phyloP scores from a whole-genome alignment of 352 stramenopile genomes.

The Blastocystis sp. region DNA sequence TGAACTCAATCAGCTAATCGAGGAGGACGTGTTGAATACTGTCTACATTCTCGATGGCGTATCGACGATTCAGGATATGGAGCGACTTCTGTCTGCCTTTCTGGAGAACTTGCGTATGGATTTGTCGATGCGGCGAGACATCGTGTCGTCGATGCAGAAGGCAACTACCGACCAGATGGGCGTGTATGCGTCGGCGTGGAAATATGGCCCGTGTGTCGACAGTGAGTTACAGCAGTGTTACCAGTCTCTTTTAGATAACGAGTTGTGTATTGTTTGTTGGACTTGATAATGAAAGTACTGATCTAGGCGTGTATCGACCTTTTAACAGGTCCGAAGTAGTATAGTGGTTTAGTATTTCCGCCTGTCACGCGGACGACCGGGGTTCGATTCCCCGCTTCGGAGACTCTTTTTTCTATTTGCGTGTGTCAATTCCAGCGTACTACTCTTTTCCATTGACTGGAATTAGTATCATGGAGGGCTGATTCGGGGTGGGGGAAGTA shows the following conservation, averaged over 20 bases:
- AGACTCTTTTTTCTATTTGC: conserved; percentile 24
- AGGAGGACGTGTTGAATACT: not conserved
- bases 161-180: not conserved
- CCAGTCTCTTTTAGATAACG: not conserved
- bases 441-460: too few relatives aligned
- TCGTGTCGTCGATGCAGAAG: not conserved
- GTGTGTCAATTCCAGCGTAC: too few relatives aligned
- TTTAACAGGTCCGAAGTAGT: conserved; percentile 36
- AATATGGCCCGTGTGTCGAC: not conserved
- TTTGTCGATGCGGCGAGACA: not conserved
- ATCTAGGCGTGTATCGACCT: too few relatives aligned
- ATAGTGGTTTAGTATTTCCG: conserved; percentile 56
- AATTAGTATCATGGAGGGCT: too few relatives aligned
- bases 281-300: too few relatives aligned
- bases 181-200: conserved; percentile 19
- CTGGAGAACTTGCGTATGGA: not conserved
- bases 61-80: not conserved
- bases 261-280: not conserved
- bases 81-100: not conserved
- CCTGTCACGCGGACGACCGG: conserved; percentile 53
- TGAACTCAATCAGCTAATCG: not conserved
- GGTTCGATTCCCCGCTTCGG: conserved; percentile 54
- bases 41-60: not conserved
- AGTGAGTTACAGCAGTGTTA: not conserved
- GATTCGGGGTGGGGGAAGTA: too few relatives aligned